Evolutionary conservation across 768 basidiomycete genomes (phyloP).

Genomic region (Tylopilus intermedius): DNA sequence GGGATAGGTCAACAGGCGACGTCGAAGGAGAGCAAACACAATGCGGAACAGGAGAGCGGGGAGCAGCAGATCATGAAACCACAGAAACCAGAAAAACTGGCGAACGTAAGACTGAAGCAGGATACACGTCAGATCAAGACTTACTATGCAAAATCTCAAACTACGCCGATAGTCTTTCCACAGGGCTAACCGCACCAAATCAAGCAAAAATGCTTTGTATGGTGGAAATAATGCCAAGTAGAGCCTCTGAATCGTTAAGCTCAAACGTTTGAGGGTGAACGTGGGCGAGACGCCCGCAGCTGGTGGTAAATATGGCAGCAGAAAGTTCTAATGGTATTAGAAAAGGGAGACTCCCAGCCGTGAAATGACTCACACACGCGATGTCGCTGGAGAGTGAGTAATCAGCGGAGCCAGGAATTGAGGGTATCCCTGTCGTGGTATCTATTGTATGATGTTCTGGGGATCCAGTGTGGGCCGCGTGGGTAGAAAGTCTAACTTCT

Average conservation of each 20-base stretch:
- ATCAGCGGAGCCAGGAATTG: slow-evolving; percentile 1
- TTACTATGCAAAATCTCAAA: slow-evolving; percentile 45
- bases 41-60: slow-evolving; percentile 48
- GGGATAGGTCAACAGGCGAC: slow-evolving; percentile 51
- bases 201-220: slow-evolving; percentile 42
- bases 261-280: slow-evolving; percentile 53
- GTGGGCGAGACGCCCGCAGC: slow-evolving; percentile 34
- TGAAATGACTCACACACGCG: slow-evolving; percentile 20
- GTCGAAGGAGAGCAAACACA: slow-evolving; percentile 44
- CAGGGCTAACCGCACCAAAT: slow-evolving; percentile 42
- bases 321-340: slow-evolving; percentile 30
- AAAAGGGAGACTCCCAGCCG: slow-evolving; percentile 6
- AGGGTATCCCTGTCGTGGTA: not conserved
- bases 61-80: slow-evolving; percentile 55
- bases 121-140: slow-evolving; percentile 21
- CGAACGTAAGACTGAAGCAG: slow-evolving; percentile 1
- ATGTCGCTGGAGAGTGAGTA: slow-evolving; percentile 26
- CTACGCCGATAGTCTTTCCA: slow-evolving; percentile 53
- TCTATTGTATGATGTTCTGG: slow-evolving; percentile 7
- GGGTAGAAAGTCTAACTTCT: slow-evolving; percentile 43
- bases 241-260: slow-evolving; percentile 48
- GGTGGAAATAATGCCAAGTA: slow-evolving; percentile 49
- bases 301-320: slow-evolving; percentile 47
- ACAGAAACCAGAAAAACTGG: slow-evolving; percentile 60
- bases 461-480: slow-evolving; percentile 22